A percentile compares a stretch with the other conserved stretches of the same genome.
Conservation (phyloP, 805 yeast genomes). For the Sungouiella blattae region DNA sequence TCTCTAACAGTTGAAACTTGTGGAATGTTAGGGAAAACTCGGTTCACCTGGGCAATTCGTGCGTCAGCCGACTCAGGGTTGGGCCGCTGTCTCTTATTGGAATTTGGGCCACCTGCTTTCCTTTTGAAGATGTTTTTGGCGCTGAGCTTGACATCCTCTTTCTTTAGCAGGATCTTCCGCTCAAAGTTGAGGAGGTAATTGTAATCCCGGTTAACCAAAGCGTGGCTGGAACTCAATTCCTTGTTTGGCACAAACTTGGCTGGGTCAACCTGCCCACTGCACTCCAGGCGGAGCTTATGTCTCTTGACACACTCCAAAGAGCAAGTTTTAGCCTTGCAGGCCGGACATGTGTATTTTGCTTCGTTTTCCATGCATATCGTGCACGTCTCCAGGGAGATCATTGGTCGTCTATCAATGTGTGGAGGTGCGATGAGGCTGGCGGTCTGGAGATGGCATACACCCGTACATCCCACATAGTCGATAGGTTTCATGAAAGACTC, state of each 20-base stretch:
- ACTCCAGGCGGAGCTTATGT: conserved; percentile 61
- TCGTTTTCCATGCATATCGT: conserved; percentile 32
- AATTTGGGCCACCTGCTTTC: conserved; percentile 8
- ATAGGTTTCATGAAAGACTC: too few relatives aligned
- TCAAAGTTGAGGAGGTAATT: conserved; percentile 63
- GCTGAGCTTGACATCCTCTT: conserved; percentile 42
- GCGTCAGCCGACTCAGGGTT: conserved; percentile 17
- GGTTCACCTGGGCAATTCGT: conserved; percentile 20
- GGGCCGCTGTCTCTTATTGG: conserved; percentile 7
- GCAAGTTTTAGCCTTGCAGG: conserved; percentile 66
- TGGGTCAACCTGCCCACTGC: conserved; percentile 66
- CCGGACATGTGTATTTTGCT: conserved; percentile 76
- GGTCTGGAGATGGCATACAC: too few relatives aligned
- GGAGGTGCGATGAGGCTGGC: background rate
- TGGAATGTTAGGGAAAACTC: conserved; percentile 25
- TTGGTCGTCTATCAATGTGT: background rate
- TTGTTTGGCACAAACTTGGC: conserved; percentile 52
- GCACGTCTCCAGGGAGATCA: conserved; percentile 19
- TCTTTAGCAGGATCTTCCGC: conserved; percentile 57
- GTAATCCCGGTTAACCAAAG: conserved; percentile 76
- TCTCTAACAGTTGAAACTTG: conserved; percentile 42
- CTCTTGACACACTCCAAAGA: conserved; percentile 64
- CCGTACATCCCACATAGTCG: background rate
- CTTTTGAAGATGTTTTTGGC: conserved; percentile 44
- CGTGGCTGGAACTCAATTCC: conserved; percentile 36